Evolutionary conservation across 1,284 basidiomycete species (phyloP).

Genomic region (Pterulicium gracile): DNA sequence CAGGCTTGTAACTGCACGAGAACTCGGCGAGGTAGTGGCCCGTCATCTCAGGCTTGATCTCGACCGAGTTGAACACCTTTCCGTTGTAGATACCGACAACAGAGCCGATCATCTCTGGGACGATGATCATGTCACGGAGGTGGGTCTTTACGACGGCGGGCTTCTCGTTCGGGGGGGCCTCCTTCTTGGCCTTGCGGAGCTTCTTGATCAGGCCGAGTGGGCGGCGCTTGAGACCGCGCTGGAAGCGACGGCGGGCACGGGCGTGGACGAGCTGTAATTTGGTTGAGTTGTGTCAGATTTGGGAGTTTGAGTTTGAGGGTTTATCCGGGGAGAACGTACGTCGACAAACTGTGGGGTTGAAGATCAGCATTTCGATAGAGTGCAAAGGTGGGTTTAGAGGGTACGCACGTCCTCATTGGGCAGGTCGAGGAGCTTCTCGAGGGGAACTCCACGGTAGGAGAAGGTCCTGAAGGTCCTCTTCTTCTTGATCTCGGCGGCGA

Average conservation of each 20-base stretch:
- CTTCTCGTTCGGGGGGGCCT: constrained; percentile 97
- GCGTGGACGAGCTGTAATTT: constrained; percentile 90
- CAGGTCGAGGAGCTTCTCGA: constrained; percentile 95
- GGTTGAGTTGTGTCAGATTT: constrained; percentile 9
- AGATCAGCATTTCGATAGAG: constrained; percentile 6
- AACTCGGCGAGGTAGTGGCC: constrained; percentile 98
- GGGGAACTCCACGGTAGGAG: constrained; percentile 95
- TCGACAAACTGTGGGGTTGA: constrained; percentile 52
- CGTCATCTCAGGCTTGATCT: constrained; percentile 99
- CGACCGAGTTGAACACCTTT: constrained; percentile 94
- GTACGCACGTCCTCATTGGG: constrained; percentile 81
- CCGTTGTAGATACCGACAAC: constrained; percentile 98
- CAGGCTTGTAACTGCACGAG: constrained; percentile 93
- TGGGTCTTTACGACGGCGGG: constrained; percentile 98
- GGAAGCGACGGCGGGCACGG: constrained; percentile 97
- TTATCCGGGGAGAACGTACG: constrained; percentile 28
- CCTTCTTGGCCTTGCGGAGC: constrained; percentile 98
- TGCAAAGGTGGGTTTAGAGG: constrained; percentile 4
- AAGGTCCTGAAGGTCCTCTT: constrained; percentile 98
- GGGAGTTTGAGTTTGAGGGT: constrained; percentile 7
- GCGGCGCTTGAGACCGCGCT: constrained; percentile 96
- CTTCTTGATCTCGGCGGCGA: constrained; percentile 94
- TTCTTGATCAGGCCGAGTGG: constrained; percentile 99
- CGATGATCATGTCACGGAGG: constrained; percentile 98
- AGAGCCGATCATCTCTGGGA: constrained; percentile 99